Evolutionary conservation across 208 protist genomes (phyloP).

Genomic region (Leishmania martiniquensis): DNA sequence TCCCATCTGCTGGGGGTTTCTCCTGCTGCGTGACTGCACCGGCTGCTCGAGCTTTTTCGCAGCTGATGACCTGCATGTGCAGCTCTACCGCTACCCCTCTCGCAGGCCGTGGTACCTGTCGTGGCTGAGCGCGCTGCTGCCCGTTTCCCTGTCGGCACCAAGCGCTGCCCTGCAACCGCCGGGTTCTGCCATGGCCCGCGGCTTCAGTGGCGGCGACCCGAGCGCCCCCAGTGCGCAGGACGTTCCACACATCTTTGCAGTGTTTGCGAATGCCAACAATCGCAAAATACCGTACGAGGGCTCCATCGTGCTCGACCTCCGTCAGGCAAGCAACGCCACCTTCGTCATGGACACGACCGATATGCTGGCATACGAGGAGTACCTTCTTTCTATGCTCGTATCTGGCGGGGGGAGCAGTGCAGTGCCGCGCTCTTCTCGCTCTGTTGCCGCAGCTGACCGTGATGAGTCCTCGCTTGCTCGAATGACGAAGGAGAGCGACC

Average conservation of each 20-base stretch:
- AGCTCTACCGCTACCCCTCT: constrained; percentile 79
- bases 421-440: constrained; percentile 26
- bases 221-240: not conserved
- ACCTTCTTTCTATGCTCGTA: constrained; percentile 57
- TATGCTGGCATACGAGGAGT: constrained; percentile 69
- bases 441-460: not conserved
- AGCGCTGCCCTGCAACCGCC: constrained; percentile 29
- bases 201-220: not conserved
- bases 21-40: constrained; percentile 61
- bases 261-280: constrained; percentile 49
- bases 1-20: constrained; percentile 84
- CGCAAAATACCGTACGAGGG: constrained; percentile 69
- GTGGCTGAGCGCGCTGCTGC: constrained; percentile 48
- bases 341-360: constrained; percentile 38
- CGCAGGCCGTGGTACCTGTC: constrained; percentile 60
- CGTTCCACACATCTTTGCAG: constrained; percentile 44
- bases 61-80: constrained; percentile 50
- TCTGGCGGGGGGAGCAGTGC: constrained; percentile 34
- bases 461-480: not conserved
- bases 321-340: constrained; percentile 13
- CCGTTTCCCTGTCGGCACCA: constrained; percentile 29
- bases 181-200: constrained; percentile 1
- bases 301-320: constrained; percentile 35
- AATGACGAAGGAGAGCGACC: not conserved
- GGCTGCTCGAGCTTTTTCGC: constrained; percentile 37